These are phyloP conservation scores for Microsporum audouinii DNA, from an alignment of 2,329 filamentous ascomycete species.

Conservation along the genomic window DNA sequence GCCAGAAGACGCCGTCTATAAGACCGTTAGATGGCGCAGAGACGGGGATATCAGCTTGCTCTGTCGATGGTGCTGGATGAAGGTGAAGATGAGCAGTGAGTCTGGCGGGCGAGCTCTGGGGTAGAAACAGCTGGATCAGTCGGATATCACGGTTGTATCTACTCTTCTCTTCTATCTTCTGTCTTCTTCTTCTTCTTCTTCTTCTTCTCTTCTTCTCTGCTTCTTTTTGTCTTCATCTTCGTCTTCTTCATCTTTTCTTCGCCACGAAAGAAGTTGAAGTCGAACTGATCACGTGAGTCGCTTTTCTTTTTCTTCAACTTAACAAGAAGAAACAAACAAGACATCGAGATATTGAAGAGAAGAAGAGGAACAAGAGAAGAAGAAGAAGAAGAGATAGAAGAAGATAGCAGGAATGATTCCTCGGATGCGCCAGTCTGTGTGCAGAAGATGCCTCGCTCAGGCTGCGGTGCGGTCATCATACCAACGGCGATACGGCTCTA, in stretches of 20 bases:
- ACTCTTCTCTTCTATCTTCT: neutral
- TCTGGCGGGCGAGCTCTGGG: too few species aligned
- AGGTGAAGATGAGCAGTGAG: too few species aligned
- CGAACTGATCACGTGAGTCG: neutral
- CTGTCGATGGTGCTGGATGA: neutral
- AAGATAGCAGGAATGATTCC: neutral
- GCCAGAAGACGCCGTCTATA: neutral
- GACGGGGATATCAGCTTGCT: neutral
- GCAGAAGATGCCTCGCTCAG: slow-evolving; percentile 5
- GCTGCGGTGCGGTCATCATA: neutral
- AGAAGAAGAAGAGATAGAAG: neutral
- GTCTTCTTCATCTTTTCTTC: neutral
- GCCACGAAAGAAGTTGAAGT: slow-evolving; percentile 12
- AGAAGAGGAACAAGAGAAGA: neutral
- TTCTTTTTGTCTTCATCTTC: neutral
- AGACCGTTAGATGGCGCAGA: neutral
- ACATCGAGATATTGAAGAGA: neutral
- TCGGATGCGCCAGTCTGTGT: neutral
- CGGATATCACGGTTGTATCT: neutral
- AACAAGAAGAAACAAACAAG: neutral
- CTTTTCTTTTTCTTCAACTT: neutral
- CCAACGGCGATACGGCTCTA: slow-evolving; percentile 5
- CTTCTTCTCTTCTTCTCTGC: neutral
- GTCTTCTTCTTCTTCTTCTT: neutral
- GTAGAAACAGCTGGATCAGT: too few species aligned